Evolutionary conservation across 805 yeast genomes (phyloP).

Genomic region (Wickerhamiella allomyrinae): DNA sequence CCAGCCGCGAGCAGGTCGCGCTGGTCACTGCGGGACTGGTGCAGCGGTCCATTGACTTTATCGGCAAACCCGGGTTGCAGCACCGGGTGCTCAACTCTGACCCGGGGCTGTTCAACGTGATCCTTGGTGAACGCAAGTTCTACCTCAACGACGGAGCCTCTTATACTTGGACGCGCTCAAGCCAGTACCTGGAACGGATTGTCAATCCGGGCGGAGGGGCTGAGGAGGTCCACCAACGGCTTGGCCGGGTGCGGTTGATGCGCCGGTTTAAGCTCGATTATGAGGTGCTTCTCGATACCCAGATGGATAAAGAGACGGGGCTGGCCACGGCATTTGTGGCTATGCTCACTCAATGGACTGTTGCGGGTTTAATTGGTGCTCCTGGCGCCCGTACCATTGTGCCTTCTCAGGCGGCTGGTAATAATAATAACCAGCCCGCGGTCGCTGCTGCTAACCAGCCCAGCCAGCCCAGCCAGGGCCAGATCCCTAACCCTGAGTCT

Average conservation of each 20-base stretch:
- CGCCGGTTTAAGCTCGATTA: slow-evolving; percentile 47
- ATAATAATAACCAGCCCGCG: background rate
- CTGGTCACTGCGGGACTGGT: slow-evolving; percentile 37
- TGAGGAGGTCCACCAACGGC: slow-evolving; percentile 39
- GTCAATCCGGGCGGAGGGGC: slow-evolving; percentile 42
- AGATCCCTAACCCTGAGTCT: background rate
- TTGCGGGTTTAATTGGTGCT: slow-evolving; percentile 38
- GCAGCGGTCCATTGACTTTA: slow-evolving; percentile 29
- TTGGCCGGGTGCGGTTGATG: slow-evolving; percentile 42
- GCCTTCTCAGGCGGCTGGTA: background rate
- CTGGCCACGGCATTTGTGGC: slow-evolving; percentile 47
- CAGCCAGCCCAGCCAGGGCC: background rate
- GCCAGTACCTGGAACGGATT: slow-evolving; percentile 38
- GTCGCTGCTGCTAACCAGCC: background rate
- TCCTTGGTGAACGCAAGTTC: slow-evolving; percentile 34
- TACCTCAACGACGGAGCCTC: slow-evolving; percentile 38
- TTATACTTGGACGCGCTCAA: slow-evolving; percentile 41
- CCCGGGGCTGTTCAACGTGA: slow-evolving; percentile 19
- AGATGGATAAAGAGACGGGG: slow-evolving; percentile 36
- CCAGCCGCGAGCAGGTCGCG: slow-evolving; percentile 35
- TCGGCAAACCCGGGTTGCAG: slow-evolving; percentile 14
- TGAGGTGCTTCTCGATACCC: slow-evolving; percentile 39
- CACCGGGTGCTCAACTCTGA: slow-evolving; percentile 30
- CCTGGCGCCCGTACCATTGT: slow-evolving; percentile 2
- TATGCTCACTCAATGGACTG: slow-evolving; percentile 56